Percentiles rank a stretch among this genome's conserved stretches.
Conservation (phyloP, 2,329 filamentous ascomycete species). For the Verticillium longisporum region DNA sequence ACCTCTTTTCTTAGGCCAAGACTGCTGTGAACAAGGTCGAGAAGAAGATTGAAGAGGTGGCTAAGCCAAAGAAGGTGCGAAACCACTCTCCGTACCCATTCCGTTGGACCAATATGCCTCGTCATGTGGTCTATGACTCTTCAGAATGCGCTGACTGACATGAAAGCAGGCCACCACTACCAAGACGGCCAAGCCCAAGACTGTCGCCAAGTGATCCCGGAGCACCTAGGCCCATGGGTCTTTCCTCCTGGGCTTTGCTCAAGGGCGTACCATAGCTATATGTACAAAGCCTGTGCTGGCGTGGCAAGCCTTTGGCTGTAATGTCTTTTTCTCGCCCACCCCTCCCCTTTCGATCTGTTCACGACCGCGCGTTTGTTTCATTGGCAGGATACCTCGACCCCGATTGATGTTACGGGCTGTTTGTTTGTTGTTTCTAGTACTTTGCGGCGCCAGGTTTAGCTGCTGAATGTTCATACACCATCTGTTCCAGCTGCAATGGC, state of each 20-base stretch:
- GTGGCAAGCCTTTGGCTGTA: neutral
- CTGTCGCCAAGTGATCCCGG: neutral
- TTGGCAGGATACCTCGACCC: constrained; percentile 1
- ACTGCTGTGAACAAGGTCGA: constrained; percentile 8
- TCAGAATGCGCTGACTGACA: neutral
- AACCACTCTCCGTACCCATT: neutral
- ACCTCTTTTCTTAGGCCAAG: constrained; percentile 6
- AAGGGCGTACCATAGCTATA: neutral
- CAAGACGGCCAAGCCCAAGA: constrained; percentile 11
- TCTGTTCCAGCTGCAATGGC: neutral
- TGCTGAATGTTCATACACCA: neutral
- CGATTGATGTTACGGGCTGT: neutral
- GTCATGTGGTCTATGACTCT: neutral
- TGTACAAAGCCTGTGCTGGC: neutral
- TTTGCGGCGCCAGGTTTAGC: neutral
- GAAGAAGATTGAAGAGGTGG: neutral
- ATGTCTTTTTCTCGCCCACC: neutral
- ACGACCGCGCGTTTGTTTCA: neutral
- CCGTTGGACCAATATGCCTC: neutral
- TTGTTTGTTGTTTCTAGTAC: neutral
- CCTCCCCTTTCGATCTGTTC: neutral
- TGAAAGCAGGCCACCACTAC: neutral
- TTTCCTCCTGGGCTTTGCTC: too few species aligned
- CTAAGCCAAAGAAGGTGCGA: constrained; percentile 7
- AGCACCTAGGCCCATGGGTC: neutral